Conservation (phyloP, 768 basidiomycete species). For the Tulasnella sp. region DNA sequence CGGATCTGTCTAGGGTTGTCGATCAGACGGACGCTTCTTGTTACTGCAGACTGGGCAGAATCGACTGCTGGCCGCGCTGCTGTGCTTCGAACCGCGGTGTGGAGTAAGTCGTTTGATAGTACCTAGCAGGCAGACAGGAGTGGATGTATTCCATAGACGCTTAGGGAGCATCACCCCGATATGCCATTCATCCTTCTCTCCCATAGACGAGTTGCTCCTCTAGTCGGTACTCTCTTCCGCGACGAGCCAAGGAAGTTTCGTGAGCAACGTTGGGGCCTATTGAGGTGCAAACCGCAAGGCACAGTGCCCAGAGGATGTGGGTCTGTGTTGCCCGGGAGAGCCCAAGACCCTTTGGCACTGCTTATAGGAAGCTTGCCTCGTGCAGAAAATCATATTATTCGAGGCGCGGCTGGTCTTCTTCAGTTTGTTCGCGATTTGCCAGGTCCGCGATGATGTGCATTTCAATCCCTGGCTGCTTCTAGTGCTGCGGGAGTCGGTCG, state of each 20-base stretch:
- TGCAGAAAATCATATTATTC: background rate
- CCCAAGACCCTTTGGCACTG: too few relatives aligned
- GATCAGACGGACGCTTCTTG: too few relatives aligned
- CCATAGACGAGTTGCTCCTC: background rate
- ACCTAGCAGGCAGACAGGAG: too few relatives aligned
- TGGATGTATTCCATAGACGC: too few relatives aligned
- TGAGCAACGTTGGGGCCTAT: background rate
- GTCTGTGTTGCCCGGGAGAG: too few relatives aligned
- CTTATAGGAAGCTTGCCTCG: background rate
- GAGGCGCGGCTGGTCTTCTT: background rate
- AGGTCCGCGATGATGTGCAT: background rate
- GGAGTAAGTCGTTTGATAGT: too few relatives aligned
- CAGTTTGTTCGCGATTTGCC: background rate
- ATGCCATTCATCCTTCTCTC: too few relatives aligned
- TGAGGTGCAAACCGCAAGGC: background rate
- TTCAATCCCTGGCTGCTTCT: background rate
- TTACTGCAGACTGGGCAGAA: too few relatives aligned
- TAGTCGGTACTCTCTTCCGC: background rate
- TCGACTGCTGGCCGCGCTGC: too few relatives aligned
- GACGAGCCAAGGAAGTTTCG: background rate
- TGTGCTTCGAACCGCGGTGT: too few relatives aligned
- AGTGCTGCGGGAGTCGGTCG: background rate
- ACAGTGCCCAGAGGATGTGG: background rate
- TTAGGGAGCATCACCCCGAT: too few relatives aligned
- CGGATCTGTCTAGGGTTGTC: too few relatives aligned